Evolutionary conservation across 495 filamentous ascomycete species (phyloP), one percentile per base, ranked within the genome.

Genomic region (Penicillium simplicissimum): DNA sequence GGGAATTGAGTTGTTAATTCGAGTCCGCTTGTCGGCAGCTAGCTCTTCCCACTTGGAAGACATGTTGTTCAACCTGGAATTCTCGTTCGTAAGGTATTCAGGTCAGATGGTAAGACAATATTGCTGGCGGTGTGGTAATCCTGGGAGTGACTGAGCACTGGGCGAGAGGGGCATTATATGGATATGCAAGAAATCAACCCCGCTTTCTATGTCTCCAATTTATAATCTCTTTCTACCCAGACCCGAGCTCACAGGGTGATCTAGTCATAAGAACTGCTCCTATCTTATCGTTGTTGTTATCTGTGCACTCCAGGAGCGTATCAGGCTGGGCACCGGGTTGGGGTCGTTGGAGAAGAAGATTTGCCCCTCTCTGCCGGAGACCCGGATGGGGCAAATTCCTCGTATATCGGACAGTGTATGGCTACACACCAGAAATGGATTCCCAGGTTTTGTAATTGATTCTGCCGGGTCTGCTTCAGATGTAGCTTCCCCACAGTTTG

Each of bases 1-100:
- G 15, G 60, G 55, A 9, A 63, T 63, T 11, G 60, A 63, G 17
- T 58, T 23, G 10, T 58, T 47, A 54, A 63, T 63, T n/a, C 60
- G 60, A 4, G 14, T 49, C 37, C 38, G 35, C 28, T 63, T 63
- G 31, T 63, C 55, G 5, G 60, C 54, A 21, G 60, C 60, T 6
- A 42, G 40, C 37, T 63, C 17, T 54, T 63, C 55, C 60, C 60
- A 63, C 6, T 21, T 25, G 21, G 36, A 17, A 19, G 54, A 15
- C 60, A 63, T 63, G 13, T 9, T 25, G 14, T 47, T 40, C 6
- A 13, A 10, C 4, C 8, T 21, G 8, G 9, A 23, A 13, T 21
- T 3, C 10, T 55, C 21, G 33, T 5, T 17, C 3, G 8, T 1
- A 55, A 21, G 17, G 8, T 23, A 2, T 13, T 17, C n/a, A 25